These are phyloP conservation scores for Ambrosia hybrid DNA, from an alignment of 140 eudicot genomes.

Conservation along the genomic window DNA sequence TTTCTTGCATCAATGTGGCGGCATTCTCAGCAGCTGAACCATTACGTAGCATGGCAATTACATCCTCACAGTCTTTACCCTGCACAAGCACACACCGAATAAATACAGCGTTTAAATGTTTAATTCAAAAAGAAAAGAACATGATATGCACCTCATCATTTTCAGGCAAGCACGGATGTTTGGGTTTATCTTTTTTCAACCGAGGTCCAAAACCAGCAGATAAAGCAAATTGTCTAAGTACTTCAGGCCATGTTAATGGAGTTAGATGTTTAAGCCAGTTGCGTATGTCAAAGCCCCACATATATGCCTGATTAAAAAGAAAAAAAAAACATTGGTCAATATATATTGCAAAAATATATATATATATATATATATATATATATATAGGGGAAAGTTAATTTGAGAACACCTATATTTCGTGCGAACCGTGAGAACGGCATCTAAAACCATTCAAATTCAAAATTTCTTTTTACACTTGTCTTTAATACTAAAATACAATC, in stretches of 20 bases:
- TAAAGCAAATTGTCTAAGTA: constrained; percentile 86
- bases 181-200: constrained; percentile 63
- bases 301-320: constrained; percentile 54
- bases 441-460: no score
- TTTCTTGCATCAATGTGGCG: constrained; percentile 86
- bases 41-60: constrained; percentile 68
- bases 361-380: no score
- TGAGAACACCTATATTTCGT: no score
- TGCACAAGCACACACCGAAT: constrained; percentile 27
- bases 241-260: constrained; percentile 93
- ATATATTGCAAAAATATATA: constrained; percentile 8
- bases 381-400: no score
- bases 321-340: constrained; percentile 1
- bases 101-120: background rate
- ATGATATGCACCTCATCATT: constrained; percentile 63
- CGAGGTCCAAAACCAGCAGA: constrained; percentile 98
- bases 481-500: no score
- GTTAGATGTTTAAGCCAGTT: constrained; percentile 87
- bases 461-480: no score
- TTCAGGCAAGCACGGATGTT: constrained; percentile 47
- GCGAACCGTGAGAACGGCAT: no score
- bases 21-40: constrained; percentile 97
- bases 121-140: background rate
- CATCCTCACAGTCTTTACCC: constrained; percentile 77
- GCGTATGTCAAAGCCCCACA: constrained; percentile 95